Percentiles rank a stretch among this genome's conserved stretches.
These are phyloP conservation scores for Hericium coralloides DNA, from an alignment of 768 basidiomycete species.

Conservation along the genomic window DNA sequence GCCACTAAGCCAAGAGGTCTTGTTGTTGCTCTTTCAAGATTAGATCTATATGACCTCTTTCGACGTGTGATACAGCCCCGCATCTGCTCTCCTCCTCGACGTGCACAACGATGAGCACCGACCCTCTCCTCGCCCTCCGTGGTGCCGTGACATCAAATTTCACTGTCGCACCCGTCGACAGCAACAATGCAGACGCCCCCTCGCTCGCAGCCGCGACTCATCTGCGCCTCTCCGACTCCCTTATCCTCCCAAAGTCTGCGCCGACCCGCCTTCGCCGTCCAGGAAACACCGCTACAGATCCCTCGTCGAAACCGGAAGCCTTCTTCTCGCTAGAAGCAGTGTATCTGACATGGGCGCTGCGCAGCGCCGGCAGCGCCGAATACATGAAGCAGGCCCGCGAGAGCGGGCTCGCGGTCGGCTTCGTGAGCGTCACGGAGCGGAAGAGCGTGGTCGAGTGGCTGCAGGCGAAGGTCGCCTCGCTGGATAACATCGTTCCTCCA, in stretches of 20 bases:
- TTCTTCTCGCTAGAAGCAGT: constrained; percentile 78
- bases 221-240: constrained; percentile 44
- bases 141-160: constrained; percentile 7
- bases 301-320: constrained; percentile 33
- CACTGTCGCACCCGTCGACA: constrained; percentile 2
- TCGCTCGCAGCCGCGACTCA: constrained; percentile 54
- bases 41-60: not conserved
- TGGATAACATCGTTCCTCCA: constrained; percentile 40
- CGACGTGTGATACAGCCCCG: too few species aligned
- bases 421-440: constrained; percentile 84
- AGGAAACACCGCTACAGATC: constrained; percentile 34
- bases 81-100: not conserved
- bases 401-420: constrained; percentile 58
- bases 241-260: constrained; percentile 58
- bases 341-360: constrained; percentile 74
- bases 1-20: constrained; percentile 38
- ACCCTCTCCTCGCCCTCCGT: constrained; percentile 12
- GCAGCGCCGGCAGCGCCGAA: constrained; percentile 68
- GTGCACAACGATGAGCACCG: constrained; percentile 1
- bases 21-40: not conserved
- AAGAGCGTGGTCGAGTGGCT: constrained; percentile 84
- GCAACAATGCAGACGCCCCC: constrained; percentile 26
- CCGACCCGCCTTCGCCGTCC: constrained; percentile 75
- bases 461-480: constrained; percentile 43
- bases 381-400: constrained; percentile 85